phyloP scores from a whole-genome alignment of 108 stramenopile genomes.

The Cylindrotheca fusiformis region DNA sequence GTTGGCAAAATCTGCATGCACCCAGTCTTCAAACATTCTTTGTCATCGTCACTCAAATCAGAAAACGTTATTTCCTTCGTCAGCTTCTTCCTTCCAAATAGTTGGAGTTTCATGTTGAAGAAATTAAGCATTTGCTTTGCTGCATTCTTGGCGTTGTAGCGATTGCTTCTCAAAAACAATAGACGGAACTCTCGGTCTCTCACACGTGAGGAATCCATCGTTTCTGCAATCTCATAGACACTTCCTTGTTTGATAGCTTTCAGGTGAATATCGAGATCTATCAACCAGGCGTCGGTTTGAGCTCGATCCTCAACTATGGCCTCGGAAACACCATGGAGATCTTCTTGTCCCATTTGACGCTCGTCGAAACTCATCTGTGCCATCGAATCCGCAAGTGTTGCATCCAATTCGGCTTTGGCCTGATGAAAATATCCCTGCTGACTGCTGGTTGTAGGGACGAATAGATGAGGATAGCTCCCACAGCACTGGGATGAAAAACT shows the following conservation, averaged over 20 bases:
- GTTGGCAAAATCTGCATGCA: slow-evolving; percentile 17
- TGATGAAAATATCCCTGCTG: too few species aligned
- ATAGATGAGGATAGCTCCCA: neutral
- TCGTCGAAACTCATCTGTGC: neutral
- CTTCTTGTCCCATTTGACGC: neutral
- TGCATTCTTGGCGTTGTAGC: slow-evolving; percentile 5
- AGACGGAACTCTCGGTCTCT: slow-evolving; percentile 3
- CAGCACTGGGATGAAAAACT: neutral
- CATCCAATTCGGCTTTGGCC: neutral
- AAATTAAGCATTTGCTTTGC: slow-evolving; percentile 8
- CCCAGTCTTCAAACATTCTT: slow-evolving; percentile 7
- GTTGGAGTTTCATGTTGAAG: slow-evolving; percentile 9
- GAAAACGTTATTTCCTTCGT: neutral
- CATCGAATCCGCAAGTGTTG: neutral
- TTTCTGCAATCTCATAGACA: slow-evolving; percentile 4
- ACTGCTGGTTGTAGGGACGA: neutral
- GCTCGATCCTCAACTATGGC: slow-evolving; percentile 1
- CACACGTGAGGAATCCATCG: slow-evolving; percentile 20
- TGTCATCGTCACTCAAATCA: slow-evolving; percentile 18
- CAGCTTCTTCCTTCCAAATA: slow-evolving; percentile 13
- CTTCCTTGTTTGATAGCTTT: neutral
- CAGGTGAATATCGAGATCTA: slow-evolving; percentile 1
- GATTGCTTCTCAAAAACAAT: slow-evolving; percentile 11
- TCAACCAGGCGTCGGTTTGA: neutral
- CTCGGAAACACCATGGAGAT: slow-evolving; percentile 16